phyloP scores from a whole-genome alignment of 768 basidiomycete species.

The Tricholomella constricta region DNA sequence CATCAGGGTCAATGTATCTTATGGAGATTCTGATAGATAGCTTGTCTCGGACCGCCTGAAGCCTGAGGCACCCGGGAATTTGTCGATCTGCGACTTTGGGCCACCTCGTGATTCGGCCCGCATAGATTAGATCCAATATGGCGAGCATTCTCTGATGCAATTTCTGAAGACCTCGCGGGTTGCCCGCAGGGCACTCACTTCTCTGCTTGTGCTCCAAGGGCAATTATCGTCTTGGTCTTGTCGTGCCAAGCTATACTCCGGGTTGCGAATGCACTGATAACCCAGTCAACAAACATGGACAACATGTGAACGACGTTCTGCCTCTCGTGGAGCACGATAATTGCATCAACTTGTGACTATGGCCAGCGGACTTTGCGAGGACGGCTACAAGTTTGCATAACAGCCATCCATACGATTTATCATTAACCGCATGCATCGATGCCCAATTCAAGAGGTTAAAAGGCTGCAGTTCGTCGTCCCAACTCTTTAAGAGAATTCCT shows the following conservation, averaged over 20 bases:
- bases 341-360: conserved; percentile 1
- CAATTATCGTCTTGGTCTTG: neutral
- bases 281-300: no score
- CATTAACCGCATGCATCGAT: neutral
- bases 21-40: no score
- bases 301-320: neutral
- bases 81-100: no score
- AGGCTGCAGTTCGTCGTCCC: no score
- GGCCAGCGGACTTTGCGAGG: neutral
- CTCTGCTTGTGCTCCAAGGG: no score
- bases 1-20: no score
- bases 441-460: no score
- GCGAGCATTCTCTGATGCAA: neutral
- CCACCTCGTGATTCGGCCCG: neutral
- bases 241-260: no score
- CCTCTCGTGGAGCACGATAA: neutral
- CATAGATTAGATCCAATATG: neutral
- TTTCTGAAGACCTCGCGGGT: neutral
- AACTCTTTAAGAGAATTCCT: no score
- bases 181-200: neutral
- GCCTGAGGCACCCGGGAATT: no score
- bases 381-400: neutral
- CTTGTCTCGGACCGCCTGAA: no score
- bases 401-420: neutral
- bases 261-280: no score